Conservation (phyloP, 2,329 filamentous ascomycete species). For the Fusarium sp. region DNA sequence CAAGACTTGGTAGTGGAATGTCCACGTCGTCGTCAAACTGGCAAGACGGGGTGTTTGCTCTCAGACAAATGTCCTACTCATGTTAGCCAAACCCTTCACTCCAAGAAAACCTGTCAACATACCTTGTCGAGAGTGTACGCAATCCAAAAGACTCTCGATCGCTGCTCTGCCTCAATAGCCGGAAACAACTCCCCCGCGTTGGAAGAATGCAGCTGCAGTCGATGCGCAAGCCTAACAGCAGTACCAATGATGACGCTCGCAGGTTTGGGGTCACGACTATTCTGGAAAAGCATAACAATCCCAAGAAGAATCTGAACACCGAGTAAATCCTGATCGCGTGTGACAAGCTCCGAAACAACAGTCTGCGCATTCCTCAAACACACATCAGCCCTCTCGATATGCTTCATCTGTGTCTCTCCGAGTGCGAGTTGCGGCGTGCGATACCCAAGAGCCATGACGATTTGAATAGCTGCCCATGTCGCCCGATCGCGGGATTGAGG, state of each 20-base stretch:
- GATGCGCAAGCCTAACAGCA: slow-evolving; percentile 53
- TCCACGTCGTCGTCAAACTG: slow-evolving; percentile 56
- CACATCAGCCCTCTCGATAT: slow-evolving; percentile 39
- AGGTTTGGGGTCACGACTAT: slow-evolving; percentile 51
- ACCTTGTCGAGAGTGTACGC: slow-evolving; percentile 56
- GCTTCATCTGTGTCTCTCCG: slow-evolving; percentile 25
- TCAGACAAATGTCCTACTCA: slow-evolving; percentile 49
- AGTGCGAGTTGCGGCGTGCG: slow-evolving; percentile 39
- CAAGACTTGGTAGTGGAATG: slow-evolving; percentile 49
- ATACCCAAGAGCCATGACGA: slow-evolving; percentile 53
- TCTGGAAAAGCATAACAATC: slow-evolving; percentile 53
- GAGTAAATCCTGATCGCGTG: slow-evolving; percentile 51
- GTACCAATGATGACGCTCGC: slow-evolving; percentile 54
- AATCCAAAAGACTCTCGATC: slow-evolving; percentile 55
- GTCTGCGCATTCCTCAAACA: slow-evolving; percentile 54
- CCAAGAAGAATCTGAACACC: slow-evolving; percentile 55
- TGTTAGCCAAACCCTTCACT: neutral
- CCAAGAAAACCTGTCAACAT: rapidly evolving
- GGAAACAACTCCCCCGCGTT: slow-evolving; percentile 38
- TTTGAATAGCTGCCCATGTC: slow-evolving; percentile 54
- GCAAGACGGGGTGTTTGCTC: slow-evolving; percentile 51
- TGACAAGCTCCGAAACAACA: slow-evolving; percentile 53
- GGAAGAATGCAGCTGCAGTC: slow-evolving; percentile 50
- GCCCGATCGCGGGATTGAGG: slow-evolving; percentile 35
- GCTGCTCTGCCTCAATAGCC: slow-evolving; percentile 48